Base-by-base conservation (phyloP, 169 alveolate species). In the Plasmodium berghei region DNA sequence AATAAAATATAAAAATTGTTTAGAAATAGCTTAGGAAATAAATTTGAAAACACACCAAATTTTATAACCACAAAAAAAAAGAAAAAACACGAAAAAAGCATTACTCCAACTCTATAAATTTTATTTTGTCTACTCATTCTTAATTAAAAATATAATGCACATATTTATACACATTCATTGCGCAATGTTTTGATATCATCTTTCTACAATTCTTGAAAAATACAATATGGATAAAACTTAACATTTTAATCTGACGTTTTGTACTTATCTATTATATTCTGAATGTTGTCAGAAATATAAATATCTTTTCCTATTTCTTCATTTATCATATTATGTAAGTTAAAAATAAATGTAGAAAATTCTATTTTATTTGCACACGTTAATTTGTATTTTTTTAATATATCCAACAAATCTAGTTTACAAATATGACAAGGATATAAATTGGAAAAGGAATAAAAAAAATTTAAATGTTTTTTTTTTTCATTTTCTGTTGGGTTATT, bases 401-500 rank as follows among this genome's bases (percentile, higher is more conserved):
- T 93, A 5, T 92, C 90, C 16, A 88, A 72, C 20, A 95, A 90
- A 40, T 94, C 93, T 1, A 89, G 91, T 62, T 96, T 91, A 85
- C 97, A 95, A 1, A 95, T 88, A 58, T 88, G 92, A 64, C 97
- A 95, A 10, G 97, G 97, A 72, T 95, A 95, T 3, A 93, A 67
- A 58, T 70, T 80, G 9, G 97, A 90, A 70, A 95, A 95, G 14
- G 97, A 91, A 61, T 89, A 16, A 56, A 95, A 73, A 91, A 93
- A 95, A 20, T 91, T 83, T 18, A 73, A 63, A 46, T 80, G 89
- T 59, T 71, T 70, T 66, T 87, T 80, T 55, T 67, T 64, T 40
- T 91, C 96, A 14, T 88, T 70, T 58, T 70, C 72, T 62, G 95
- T 96, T 48, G 97, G 97, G 1, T 74, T 20, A 20, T 87, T 87